Conservation (phyloP, 2,329 filamentous ascomycete genomes). For the Phyllosticta ampelicida region DNA sequence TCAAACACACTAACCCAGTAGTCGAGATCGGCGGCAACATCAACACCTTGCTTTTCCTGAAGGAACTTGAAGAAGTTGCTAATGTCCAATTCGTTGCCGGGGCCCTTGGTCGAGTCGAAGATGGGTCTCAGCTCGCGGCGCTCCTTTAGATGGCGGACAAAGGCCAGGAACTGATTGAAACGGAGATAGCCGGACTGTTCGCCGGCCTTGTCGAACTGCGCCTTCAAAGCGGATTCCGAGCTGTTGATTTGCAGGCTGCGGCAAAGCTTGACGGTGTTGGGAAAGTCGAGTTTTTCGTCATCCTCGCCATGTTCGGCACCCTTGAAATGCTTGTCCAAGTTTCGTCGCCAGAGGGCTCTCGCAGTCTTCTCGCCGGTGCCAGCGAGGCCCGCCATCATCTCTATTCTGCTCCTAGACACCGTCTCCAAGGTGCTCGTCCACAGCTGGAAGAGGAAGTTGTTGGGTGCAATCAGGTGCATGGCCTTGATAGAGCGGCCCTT, state of each 20-base stretch:
- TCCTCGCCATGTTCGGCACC: constrained; percentile 42
- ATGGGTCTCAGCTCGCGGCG: constrained; percentile 70
- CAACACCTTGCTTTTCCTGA: constrained; percentile 60
- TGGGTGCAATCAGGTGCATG: constrained; percentile 76
- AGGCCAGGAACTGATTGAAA: constrained; percentile 71
- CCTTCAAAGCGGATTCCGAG: constrained; percentile 59
- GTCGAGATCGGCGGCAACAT: constrained; percentile 54
- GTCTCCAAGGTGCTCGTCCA: constrained; percentile 80
- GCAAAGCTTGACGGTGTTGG: constrained; percentile 72
- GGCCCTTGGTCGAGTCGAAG: constrained; percentile 49
- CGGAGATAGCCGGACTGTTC: constrained; percentile 55
- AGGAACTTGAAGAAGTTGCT: constrained; percentile 70
- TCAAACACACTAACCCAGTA: constrained; percentile 65
- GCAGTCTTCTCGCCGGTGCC: constrained; percentile 66
- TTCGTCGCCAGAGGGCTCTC: constrained; percentile 72
- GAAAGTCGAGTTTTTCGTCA: constrained; percentile 64
- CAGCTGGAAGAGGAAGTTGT: constrained; percentile 57
- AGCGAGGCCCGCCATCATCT: constrained; percentile 81
- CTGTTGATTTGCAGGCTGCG: constrained; percentile 87
- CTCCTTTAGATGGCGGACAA: constrained; percentile 73
- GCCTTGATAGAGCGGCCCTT: constrained; percentile 63
- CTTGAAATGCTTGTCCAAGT: constrained; percentile 61
- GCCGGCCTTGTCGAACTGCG: constrained; percentile 66
- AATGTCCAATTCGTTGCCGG: constrained; percentile 54
- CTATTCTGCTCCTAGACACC: constrained; percentile 75